Percentiles rank a stretch among this genome's conserved stretches.
Evolutionary conservation across 129 eudicot species (phyloP).

Genomic region (Deinandra increscens): DNA sequence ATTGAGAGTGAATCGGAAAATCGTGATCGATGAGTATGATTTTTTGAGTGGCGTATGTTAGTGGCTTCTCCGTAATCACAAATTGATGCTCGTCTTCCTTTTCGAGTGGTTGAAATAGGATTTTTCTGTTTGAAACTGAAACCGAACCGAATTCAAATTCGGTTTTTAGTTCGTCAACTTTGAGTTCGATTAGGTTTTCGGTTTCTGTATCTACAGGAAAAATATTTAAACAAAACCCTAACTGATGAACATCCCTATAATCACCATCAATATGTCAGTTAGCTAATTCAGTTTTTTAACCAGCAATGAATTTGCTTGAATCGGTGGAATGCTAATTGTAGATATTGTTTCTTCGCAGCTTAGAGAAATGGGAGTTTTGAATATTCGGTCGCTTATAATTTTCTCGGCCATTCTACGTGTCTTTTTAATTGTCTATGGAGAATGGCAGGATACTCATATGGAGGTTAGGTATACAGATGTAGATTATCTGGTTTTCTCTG

Average conservation of each 20-base stretch:
- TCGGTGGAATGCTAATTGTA: constrained; percentile 7
- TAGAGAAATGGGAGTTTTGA: constrained; percentile 42
- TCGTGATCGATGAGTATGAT: too few species aligned
- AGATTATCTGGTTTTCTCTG: constrained; percentile 90
- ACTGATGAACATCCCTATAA: too few species aligned
- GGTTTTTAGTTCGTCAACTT: too few species aligned
- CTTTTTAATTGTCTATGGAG: constrained; percentile 69
- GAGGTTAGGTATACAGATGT: constrained; percentile 97
- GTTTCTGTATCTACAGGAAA: neutral
- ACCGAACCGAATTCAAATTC: too few species aligned
- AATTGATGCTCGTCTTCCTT: too few species aligned
- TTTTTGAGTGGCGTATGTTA: too few species aligned
- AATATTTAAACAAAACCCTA: too few species aligned
- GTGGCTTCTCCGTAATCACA: too few species aligned
- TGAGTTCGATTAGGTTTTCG: neutral
- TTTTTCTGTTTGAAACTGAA: too few species aligned
- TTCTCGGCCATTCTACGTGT: constrained; percentile 69
- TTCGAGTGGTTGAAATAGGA: too few species aligned
- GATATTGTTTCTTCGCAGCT: constrained; percentile 15
- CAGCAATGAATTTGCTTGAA: constrained; percentile 6
- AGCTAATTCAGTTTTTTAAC: neutral
- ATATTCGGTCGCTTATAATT: constrained; percentile 48
- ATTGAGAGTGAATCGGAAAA: too few species aligned
- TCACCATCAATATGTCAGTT: neutral
- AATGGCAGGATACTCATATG: constrained; percentile 98